Base-by-base conservation (phyloP, 1,139 yeast species). In the Groenewaldozyma sp. region DNA sequence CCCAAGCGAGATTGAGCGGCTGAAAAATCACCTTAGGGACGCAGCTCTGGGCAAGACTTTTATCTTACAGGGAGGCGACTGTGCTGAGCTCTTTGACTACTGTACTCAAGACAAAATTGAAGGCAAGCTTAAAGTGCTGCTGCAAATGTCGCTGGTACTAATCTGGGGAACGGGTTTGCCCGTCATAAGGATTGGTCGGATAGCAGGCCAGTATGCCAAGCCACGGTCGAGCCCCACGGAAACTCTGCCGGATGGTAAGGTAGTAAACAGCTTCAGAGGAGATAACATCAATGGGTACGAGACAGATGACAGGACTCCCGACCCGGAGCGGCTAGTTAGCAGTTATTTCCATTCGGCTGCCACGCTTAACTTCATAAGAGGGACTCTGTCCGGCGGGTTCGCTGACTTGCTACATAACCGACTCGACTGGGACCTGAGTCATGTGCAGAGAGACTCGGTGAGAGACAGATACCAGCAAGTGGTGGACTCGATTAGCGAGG, bases 311-410 rank as follows among this genome's bases (percentile, higher is more conserved):
- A 54, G 71, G 13, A 54, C 52, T 7, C 71, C 71, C 3, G 66
- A 66, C 40, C 71, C 71, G 6, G 44, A 54, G 3, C 50, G 71
- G 16, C 55, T 66, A n/a, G 68, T 66, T 3, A 56, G 56, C 34
- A 63, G 70, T 7, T 66, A 66, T 50, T 67, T 67, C 51, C 71
- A 66, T 45, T 64, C 70, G 10, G 67, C 71, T 6, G 70, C 71
- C 3, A 66, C 71, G 2, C 49, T 66, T 37, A 66, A 66, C 46
- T 65, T 59, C 49, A 62, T 66, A 34, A 49, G 71, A 17, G 46
- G 60, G 4, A 51, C 62, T 3, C 52, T 67, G 17, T 49, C 55
- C 18, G 56, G 58, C 13, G 71, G 70, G 2, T 62, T 66, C 44
- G 70, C 71, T 11, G 68, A 64, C 40, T 34, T 42, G 11, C 51